phyloP scores from a whole-genome alignment of 2,329 filamentous ascomycete species.

The Fusarium drepaniforme region DNA sequence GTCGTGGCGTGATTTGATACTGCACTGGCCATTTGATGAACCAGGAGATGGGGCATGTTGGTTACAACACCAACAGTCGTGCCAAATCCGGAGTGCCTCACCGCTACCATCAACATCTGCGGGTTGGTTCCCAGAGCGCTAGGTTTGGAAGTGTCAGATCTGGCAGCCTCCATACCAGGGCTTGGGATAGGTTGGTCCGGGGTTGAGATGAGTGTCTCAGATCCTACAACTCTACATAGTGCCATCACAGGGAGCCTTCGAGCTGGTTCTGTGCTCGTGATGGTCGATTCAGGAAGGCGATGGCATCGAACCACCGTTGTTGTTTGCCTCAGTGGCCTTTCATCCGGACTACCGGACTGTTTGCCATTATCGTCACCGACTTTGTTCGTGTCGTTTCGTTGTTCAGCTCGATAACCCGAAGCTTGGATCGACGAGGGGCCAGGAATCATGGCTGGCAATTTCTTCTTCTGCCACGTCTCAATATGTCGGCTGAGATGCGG shows the following conservation, averaged over 20 bases:
- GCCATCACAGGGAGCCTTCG: background rate
- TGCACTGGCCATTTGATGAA: background rate
- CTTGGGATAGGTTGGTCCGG: background rate
- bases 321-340: background rate
- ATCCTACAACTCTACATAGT: background rate
- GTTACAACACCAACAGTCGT: background rate
- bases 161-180: background rate
- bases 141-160: background rate
- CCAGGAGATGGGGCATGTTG: background rate
- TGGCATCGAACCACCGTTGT: background rate
- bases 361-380: background rate
- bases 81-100: background rate
- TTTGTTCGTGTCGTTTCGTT: background rate
- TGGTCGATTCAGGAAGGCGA: background rate
- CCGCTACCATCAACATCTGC: background rate
- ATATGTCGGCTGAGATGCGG: background rate
- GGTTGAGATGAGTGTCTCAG: conserved; percentile 9
- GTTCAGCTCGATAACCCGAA: background rate
- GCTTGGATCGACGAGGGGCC: conserved; percentile 1
- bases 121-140: background rate
- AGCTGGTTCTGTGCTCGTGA: background rate
- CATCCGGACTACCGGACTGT: background rate
- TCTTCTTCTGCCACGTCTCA: background rate
- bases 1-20: background rate
- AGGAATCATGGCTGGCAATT: background rate